Conservation (phyloP, 2,329 filamentous ascomycete species). For the Ceratocystiopsis brevicomis region DNA sequence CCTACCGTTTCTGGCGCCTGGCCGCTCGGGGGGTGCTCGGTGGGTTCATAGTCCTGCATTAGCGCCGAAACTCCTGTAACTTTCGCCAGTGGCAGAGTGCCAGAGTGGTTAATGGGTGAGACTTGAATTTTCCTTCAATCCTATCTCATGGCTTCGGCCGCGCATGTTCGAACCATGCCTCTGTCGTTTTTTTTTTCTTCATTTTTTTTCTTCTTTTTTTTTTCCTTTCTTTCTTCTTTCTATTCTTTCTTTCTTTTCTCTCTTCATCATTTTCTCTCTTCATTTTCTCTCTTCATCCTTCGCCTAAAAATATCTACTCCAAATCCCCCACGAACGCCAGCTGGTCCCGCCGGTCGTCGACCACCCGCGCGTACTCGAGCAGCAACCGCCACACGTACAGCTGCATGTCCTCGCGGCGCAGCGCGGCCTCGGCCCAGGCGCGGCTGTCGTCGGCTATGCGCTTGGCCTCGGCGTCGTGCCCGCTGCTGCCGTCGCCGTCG, state of each 20-base stretch:
- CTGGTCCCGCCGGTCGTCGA: constrained; percentile 23
- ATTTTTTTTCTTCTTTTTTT: neutral
- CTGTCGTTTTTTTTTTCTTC: constrained; percentile 6
- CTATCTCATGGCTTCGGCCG: constrained; percentile 11
- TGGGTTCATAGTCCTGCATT: too few species aligned
- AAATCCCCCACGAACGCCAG: constrained; percentile 27
- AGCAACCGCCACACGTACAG: constrained; percentile 45
- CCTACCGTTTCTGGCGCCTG: too few species aligned
- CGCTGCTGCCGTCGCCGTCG: constrained; percentile 18
- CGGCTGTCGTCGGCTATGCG: constrained; percentile 41
- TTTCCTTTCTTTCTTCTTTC: neutral
- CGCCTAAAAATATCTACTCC: too few species aligned
- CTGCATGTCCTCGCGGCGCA: constrained; percentile 45
- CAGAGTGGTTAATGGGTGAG: constrained; percentile 11
- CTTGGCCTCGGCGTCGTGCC: constrained; percentile 30
- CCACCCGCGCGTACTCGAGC: constrained; percentile 35
- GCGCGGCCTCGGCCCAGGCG: constrained; percentile 39
- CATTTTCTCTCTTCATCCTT: too few species aligned
- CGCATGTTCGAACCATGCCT: constrained; percentile 11
- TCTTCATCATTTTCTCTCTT: neutral
- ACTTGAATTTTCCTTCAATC: constrained; percentile 9
- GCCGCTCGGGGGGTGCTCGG: too few species aligned
- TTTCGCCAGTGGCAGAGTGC: constrained; percentile 8
- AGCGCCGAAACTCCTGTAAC: neutral
- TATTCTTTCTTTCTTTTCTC: neutral